Evolutionary conservation across 176 grass and related monocot species (phyloP).

Genomic region (Otatea glauca): DNA sequence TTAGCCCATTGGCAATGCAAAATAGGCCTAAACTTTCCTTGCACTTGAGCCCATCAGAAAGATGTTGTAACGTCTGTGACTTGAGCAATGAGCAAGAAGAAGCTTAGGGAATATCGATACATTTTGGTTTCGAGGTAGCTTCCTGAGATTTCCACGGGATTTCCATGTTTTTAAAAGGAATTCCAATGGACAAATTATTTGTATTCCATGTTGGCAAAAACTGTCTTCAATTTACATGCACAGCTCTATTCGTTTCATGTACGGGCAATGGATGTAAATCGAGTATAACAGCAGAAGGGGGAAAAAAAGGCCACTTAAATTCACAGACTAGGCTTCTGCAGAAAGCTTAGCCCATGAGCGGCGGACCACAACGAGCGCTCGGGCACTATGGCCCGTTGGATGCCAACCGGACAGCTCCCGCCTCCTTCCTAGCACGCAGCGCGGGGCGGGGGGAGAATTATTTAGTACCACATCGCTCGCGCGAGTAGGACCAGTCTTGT

Average conservation of each 20-base stretch:
- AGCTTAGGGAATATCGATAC: too few species aligned
- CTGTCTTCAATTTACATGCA: neutral
- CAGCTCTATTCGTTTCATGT: neutral
- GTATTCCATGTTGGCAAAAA: neutral
- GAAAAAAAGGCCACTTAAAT: neutral
- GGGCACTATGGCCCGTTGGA: neutral
- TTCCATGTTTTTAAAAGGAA: neutral
- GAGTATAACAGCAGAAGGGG: neutral
- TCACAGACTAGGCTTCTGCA: neutral
- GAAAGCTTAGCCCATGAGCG: neutral
- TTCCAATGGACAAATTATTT: neutral
- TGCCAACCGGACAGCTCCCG: neutral
- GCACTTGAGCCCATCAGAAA: too few species aligned
- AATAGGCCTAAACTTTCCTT: too few species aligned
- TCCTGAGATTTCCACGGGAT: neutral
- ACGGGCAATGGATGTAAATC: neutral
- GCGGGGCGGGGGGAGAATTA: neutral
- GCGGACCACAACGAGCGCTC: neutral
- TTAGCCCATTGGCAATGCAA: too few species aligned
- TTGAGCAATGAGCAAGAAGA: too few species aligned
- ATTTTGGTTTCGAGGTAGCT: neutral
- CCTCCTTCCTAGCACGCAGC: neutral
- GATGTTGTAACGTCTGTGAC: too few species aligned
- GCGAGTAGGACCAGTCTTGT: too few species aligned
- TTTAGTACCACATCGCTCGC: conserved; percentile 8